Base-by-base conservation (phyloP, 73 alveolate genomes). In the Halteria grandinella region DNA sequence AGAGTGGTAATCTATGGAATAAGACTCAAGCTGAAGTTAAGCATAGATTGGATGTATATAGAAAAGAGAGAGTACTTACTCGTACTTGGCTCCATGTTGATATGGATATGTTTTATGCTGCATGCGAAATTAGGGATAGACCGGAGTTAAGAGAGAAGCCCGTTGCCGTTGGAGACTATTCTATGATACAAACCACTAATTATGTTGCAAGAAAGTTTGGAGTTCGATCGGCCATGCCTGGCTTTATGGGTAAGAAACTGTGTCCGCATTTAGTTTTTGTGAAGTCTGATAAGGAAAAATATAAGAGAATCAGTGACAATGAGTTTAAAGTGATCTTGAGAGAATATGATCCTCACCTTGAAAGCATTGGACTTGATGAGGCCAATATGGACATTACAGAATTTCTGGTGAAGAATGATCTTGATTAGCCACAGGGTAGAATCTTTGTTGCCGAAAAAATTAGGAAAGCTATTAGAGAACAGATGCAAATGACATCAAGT, bases 151-250 rank as follows among this genome's bases (percentile, higher is more conserved):
- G 72, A 62, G 91, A 87, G 55, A 87, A 93, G 54, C 98, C 99
- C 15, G 93, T 96, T 37, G 99, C 99, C 11, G 97, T 96, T 0
- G 99, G 99, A 28, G 94, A 89, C 24, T 43, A 75, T 74, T 75
- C 94, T 28, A 95, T 96, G 97, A 91, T 95, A 21, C 53, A 94
- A 49, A 94, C 98, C 21, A 83, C 98, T 41, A 94, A 94, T 80
- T 96, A 94, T 72, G 89, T 96, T 27, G 98, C 99, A 7, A 89
- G 98, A 71, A 83, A 88, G 71, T 96, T 76, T 64, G 99, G 99
- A 0, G 98, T 96, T 20, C 71, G 99, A 36, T 83, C 98, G 39
- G 99, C 70, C 5, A 70, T 51, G 72, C 83, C 71, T 8, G 50
- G 76, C 11, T 73, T 73, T 39, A 54, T 54, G 60, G 75, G 84